A percentile compares a stretch with the other conserved stretches of the same genome.
These are phyloP conservation scores for Quercus mongolica DNA, from an alignment of 306 rosid species.

Conservation along the genomic window DNA sequence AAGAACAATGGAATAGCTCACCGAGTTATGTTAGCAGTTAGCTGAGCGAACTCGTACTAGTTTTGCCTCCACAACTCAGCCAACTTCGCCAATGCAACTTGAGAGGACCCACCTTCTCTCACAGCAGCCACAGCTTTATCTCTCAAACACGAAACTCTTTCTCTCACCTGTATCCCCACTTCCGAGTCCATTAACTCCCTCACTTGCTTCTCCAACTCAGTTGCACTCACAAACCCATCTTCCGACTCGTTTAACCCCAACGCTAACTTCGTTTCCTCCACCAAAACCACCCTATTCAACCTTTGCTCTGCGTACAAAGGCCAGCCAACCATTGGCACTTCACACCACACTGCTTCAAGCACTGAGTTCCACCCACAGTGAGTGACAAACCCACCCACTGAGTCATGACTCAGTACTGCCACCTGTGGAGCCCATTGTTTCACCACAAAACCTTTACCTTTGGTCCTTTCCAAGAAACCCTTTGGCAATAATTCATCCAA, in stretches of 20 bases:
- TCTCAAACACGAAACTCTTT: background rate
- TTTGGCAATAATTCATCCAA: background rate
- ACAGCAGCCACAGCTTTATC: constrained; percentile 11
- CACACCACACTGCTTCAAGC: constrained; percentile 18
- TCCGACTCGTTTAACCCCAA: constrained; percentile 4
- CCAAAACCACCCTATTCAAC: constrained; percentile 15
- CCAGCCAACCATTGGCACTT: constrained; percentile 35
- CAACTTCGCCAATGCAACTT: background rate
- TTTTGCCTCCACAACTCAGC: background rate
- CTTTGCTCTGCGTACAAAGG: constrained; percentile 34
- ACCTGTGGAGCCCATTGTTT: background rate
- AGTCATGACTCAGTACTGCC: constrained; percentile 12
- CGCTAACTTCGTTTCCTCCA: constrained; percentile 13
- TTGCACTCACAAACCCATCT: constrained; percentile 16
- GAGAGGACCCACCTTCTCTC: constrained; percentile 13
- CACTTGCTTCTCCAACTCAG: constrained; percentile 33
- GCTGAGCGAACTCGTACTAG: too few species aligned
- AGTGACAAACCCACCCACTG: constrained; percentile 32
- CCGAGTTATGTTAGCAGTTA: too few species aligned
- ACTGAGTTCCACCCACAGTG: constrained; percentile 45
- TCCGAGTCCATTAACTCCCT: constrained; percentile 27
- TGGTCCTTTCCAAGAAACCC: background rate
- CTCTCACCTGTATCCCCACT: constrained; percentile 18
- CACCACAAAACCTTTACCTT: background rate
- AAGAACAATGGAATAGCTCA: too few species aligned